These are phyloP conservation scores for Chaetomium tenue DNA, from an alignment of 495 filamentous ascomycete species.

Conservation along the genomic window DNA sequence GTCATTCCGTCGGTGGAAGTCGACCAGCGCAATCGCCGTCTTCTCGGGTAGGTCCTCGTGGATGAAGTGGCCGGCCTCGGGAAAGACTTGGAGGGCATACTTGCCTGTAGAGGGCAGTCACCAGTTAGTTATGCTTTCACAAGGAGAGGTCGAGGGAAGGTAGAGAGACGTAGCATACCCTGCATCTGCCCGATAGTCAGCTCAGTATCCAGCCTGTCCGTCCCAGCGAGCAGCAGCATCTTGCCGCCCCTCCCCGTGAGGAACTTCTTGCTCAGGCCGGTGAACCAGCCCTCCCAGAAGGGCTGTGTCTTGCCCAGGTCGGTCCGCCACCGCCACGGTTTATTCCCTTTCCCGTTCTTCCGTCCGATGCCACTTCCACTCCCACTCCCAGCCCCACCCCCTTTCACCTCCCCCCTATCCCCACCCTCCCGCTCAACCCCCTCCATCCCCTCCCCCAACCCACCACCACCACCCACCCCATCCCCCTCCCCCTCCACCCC, in stretches of 20 bases:
- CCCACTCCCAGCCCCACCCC: not conserved
- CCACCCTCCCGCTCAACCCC: not conserved
- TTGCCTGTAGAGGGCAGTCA: slow-evolving; percentile 61
- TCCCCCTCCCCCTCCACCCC: not conserved
- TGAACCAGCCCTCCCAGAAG: slow-evolving; percentile 95
- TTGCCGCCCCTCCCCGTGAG: slow-evolving; percentile 82
- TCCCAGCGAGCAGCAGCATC: slow-evolving; percentile 85
- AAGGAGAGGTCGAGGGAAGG: not conserved
- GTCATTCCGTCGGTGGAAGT: slow-evolving; percentile 91
- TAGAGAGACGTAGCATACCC: slow-evolving; percentile 55
- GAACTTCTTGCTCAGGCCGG: slow-evolving; percentile 84
- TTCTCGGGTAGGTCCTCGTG: slow-evolving; percentile 92
- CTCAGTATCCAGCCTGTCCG: slow-evolving; percentile 90
- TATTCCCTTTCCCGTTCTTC: not conserved
- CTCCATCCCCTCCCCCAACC: not conserved
- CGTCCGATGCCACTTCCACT: not conserved
- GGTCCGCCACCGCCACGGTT: slow-evolving; percentile 78
- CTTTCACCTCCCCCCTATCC: not conserved
- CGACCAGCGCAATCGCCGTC: slow-evolving; percentile 76
- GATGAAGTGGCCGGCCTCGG: slow-evolving; percentile 92
- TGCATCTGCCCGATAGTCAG: slow-evolving; percentile 98
- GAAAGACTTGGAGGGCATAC: slow-evolving; percentile 92
- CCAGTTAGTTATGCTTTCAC: slow-evolving; percentile 4
- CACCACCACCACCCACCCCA: not conserved
- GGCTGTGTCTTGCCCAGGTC: slow-evolving; percentile 79